Conservation (phyloP, 164 flowering plant species). For the Kingdonia uniflora region DNA sequence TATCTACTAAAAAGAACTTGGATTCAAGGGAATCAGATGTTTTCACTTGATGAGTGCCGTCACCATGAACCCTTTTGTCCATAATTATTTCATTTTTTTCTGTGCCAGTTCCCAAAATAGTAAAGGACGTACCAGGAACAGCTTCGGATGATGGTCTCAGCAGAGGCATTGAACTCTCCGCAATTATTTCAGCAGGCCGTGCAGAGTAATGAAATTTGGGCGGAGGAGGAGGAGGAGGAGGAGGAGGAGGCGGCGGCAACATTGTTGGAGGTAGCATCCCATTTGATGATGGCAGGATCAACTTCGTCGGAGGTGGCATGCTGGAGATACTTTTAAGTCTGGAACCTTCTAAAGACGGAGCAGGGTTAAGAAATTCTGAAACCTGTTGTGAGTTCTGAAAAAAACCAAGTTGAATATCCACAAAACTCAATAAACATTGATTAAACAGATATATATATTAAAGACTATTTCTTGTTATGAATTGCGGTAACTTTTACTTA, state of each 20-base stretch:
- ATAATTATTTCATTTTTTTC: too few relatives aligned
- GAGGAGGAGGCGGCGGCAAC: slow-evolving; percentile 40
- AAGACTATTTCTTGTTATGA: neutral
- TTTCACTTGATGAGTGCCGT: too few relatives aligned
- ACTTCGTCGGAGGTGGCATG: slow-evolving; percentile 59
- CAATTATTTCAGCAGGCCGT: slow-evolving; percentile 11
- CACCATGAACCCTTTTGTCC: too few relatives aligned
- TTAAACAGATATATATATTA: neutral
- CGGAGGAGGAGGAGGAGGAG: slow-evolving; percentile 45
- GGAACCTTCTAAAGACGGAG: slow-evolving; percentile 20
- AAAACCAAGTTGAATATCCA: slow-evolving; percentile 17
- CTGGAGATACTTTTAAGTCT: slow-evolving; percentile 29
- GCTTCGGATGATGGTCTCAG: slow-evolving; percentile 19
- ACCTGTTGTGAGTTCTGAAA: slow-evolving; percentile 40
- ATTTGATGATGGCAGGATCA: slow-evolving; percentile 28
- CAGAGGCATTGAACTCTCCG: slow-evolving; percentile 8
- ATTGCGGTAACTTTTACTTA: neutral
- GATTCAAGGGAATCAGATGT: too few relatives aligned
- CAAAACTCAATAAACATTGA: slow-evolving; percentile 5
- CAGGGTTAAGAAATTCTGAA: slow-evolving; percentile 32
- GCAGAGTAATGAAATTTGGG: slow-evolving; percentile 29
- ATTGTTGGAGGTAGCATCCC: slow-evolving; percentile 50
- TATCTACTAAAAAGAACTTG: too few relatives aligned
- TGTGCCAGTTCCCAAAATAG: neutral
- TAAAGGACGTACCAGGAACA: slow-evolving; percentile 40